A percentile compares a stretch with the other conserved stretches of the same genome.
Conservation (phyloP, 176 grass and related monocot genomes). For the Leersia perrieri region DNA sequence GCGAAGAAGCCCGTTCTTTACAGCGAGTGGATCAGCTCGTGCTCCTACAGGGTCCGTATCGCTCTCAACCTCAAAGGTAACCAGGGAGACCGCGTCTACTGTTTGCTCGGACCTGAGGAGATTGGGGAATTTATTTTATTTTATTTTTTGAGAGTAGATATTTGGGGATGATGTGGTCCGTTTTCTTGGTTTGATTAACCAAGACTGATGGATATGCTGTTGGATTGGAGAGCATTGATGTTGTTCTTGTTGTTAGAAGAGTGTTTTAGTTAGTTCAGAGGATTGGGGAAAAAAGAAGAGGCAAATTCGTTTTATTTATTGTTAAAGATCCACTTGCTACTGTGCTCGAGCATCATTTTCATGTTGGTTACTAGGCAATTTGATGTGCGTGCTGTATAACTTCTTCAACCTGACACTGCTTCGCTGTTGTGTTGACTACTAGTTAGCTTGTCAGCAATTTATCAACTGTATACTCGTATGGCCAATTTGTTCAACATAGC, state of each 20-base stretch:
- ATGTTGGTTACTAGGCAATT: background rate
- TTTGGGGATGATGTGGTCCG: background rate
- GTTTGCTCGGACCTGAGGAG: background rate
- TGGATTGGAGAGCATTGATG: background rate
- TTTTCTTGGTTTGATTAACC: background rate
- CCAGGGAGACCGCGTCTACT: background rate
- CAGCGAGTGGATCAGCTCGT: conserved; percentile 69
- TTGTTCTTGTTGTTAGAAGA: background rate
- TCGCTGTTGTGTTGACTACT: background rate
- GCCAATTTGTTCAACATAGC: background rate
- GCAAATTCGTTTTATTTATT: background rate
- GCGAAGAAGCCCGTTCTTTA: conserved; percentile 56
- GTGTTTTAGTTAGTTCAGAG: background rate
- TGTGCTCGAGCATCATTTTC: too few relatives aligned
- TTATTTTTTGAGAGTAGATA: too few relatives aligned
- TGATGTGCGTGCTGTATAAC: background rate
- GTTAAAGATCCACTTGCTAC: background rate
- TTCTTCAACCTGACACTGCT: background rate
- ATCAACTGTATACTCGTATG: background rate
- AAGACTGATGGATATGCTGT: background rate
- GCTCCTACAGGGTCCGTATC: conserved; percentile 71
- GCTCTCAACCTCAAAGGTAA: conserved; percentile 89
- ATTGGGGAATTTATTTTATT: too few relatives aligned
- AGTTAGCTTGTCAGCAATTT: background rate
- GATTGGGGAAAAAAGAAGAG: background rate